phyloP scores from a whole-genome alignment of 352 stramenopile species.

The Phytopythium chamaehyphon region DNA sequence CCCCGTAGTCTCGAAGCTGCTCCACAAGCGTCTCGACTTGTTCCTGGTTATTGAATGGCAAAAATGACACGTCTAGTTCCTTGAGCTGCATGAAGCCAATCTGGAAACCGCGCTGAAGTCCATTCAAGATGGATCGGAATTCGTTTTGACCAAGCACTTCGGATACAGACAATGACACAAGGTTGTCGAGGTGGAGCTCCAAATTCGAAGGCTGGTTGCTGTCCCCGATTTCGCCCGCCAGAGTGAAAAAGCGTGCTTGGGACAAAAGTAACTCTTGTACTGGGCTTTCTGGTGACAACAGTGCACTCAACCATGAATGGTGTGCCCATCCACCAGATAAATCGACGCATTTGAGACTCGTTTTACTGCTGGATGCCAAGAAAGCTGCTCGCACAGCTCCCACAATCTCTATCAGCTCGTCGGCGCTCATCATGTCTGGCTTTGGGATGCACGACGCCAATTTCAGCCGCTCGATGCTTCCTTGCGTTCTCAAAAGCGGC shows the following conservation, averaged over 20 bases:
- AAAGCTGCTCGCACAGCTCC: constrained; percentile 30
- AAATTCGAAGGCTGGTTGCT: constrained; percentile 19
- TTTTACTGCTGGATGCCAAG: constrained; percentile 24
- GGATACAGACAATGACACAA: constrained; percentile 34
- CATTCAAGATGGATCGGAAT: constrained; percentile 17
- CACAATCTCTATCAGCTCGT: constrained; percentile 6
- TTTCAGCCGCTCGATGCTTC: constrained; percentile 32
- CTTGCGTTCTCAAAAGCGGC: constrained; percentile 33
- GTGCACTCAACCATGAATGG: constrained; percentile 45
- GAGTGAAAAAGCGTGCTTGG: constrained; percentile 29
- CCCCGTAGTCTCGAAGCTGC: constrained; percentile 21
- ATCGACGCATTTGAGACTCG: constrained; percentile 37
- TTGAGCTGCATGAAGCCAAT: constrained; percentile 46
- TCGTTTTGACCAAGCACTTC: constrained; percentile 9
- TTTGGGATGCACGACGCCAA: constrained; percentile 56
- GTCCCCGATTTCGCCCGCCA: constrained; percentile 5
- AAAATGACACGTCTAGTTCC: constrained; percentile 40
- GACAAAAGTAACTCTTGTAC: constrained; percentile 33
- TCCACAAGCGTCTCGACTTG: constrained; percentile 14
- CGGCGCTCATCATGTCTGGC: neutral
- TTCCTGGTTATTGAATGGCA: no score
- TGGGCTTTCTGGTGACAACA: constrained; percentile 48
- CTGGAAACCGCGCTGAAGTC: constrained; percentile 42
- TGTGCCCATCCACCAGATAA: constrained; percentile 57
- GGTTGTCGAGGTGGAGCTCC: constrained; percentile 43